phyloP scores from a whole-genome alignment of 768 basidiomycete genomes.

The Psilocybe azurescens region DNA sequence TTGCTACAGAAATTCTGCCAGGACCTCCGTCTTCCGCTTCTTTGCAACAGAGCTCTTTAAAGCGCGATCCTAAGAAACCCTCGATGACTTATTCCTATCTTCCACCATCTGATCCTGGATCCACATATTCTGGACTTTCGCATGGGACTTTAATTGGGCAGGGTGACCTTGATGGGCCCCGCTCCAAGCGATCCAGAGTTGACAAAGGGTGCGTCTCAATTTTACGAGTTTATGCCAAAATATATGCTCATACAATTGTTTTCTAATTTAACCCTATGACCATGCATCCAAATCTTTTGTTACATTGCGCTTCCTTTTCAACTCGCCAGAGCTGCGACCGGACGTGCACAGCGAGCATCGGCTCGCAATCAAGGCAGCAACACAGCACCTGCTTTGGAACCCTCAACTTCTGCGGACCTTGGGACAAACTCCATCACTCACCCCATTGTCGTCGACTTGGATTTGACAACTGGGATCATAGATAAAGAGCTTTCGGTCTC shows the following conservation, averaged over 20 bases:
- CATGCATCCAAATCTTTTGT: slow-evolving; percentile 27
- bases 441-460: slow-evolving; percentile 53
- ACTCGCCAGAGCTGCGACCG: slow-evolving; percentile 54
- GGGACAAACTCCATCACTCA: slow-evolving; percentile 44
- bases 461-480: slow-evolving; percentile 53
- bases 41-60: slow-evolving; percentile 71
- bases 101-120: slow-evolving; percentile 84
- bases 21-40: slow-evolving; percentile 81
- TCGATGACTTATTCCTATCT: slow-evolving; percentile 76
- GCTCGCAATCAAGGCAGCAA: slow-evolving; percentile 66
- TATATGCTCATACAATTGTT: slow-evolving; percentile 24
- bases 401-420: slow-evolving; percentile 40
- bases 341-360: slow-evolving; percentile 75
- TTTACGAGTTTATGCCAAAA: slow-evolving; percentile 15
- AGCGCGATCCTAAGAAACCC: slow-evolving; percentile 84
- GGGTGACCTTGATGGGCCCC: slow-evolving; percentile 62
- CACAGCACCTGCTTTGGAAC: slow-evolving; percentile 42
- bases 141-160: slow-evolving; percentile 67
- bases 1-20: slow-evolving; percentile 91
- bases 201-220: slow-evolving; percentile 68
- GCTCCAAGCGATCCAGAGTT: slow-evolving; percentile 73
- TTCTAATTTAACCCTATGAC: slow-evolving; percentile 26
- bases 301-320: slow-evolving; percentile 21
- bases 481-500: slow-evolving; percentile 68
- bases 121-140: slow-evolving; percentile 83